Base-by-base conservation (phyloP, 2,329 filamentous ascomycete genomes). In the Cyphellophora attinorum region DNA sequence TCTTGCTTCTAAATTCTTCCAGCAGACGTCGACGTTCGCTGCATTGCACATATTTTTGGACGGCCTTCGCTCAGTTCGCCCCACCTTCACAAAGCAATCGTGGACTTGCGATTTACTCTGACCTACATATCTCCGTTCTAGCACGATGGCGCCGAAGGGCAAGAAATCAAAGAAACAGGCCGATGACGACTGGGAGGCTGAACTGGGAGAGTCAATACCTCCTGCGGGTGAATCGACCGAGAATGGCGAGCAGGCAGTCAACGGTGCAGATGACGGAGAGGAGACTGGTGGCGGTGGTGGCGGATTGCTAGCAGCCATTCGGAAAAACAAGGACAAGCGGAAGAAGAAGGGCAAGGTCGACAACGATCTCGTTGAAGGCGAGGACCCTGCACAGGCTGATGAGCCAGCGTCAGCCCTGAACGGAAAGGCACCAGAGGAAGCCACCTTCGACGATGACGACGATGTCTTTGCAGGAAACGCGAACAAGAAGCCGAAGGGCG, bases 171-270 rank as follows among this genome's bases (percentile, higher is more conserved):
- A 51, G 34, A 93, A 89, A 71, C 76, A 70, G 56, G 76, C 83
- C 56, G n/a, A n/a, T n/a, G 85, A 94, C 54, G 85, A 95, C 70
- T 95, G 89, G 89, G 91, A 96, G 61, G 79, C 83, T 37, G 86
- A 94, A 45, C 70, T 95, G 36, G 88, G 86, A 53, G 89, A 95
- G 65, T 67, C 70, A 41, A 71, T 78, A 53, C 74, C 75, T 45
- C 77, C 81, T 5, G 65, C 71, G 35, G 67, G 70, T 33, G 64
- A 73, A 41, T 61, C 63, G 27, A 53, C 56, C 28, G 60, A 67
- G 39, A 56, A 58, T 28, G 56, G 56, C 31, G 60, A 70, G 23
- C 64, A 64, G 21, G 61, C 63, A 33, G 49, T 62, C 34, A 58
- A 57, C 32, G 68, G 60, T 31, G 70, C 67, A 52, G 50, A 59